phyloP scores from a whole-genome alignment of 2,329 filamentous ascomycete genomes.

The Neonectria neomacrospora region DNA sequence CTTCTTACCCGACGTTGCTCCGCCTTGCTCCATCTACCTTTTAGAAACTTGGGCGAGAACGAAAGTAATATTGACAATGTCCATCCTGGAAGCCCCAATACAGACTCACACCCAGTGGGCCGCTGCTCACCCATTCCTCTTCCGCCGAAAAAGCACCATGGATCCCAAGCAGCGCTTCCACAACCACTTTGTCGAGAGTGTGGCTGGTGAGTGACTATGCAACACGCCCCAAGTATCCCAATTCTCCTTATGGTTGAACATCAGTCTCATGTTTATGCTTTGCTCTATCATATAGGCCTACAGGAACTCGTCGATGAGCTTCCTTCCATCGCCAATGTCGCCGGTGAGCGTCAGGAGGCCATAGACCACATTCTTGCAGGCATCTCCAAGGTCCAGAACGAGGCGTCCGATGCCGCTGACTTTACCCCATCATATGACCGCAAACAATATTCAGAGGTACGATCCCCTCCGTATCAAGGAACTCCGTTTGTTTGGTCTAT shows the following conservation, averaged over 20 bases:
- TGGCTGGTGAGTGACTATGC: constrained; percentile 67
- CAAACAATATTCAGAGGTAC: constrained; percentile 82
- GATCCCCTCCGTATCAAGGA: constrained; percentile 2
- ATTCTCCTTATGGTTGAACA: constrained; percentile 12
- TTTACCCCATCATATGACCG: constrained; percentile 92
- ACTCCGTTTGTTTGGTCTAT: neutral
- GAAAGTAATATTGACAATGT: constrained; percentile 31
- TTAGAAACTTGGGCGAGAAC: constrained; percentile 8
- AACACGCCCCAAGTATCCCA: neutral
- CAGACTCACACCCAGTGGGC: constrained; percentile 39
- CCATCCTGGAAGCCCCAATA: constrained; percentile 42
- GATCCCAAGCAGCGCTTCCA: constrained; percentile 81
- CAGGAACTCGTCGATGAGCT: constrained; percentile 80
- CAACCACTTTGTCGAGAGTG: constrained; percentile 81
- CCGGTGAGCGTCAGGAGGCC: constrained; percentile 81
- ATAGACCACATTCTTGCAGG: constrained; percentile 82
- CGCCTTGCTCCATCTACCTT: neutral
- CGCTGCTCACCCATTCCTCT: constrained; percentile 39
- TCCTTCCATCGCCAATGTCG: constrained; percentile 68
- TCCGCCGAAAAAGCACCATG: constrained; percentile 45
- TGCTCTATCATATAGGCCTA: constrained; percentile 66
- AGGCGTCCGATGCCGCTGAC: constrained; percentile 84
- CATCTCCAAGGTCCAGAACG: constrained; percentile 83
- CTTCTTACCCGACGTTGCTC: neutral
- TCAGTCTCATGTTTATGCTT: neutral